These are phyloP conservation scores for Linnemannia elongata DNA, from an alignment of 192 early-diverging fungal genomes.

Conservation along the genomic window DNA sequence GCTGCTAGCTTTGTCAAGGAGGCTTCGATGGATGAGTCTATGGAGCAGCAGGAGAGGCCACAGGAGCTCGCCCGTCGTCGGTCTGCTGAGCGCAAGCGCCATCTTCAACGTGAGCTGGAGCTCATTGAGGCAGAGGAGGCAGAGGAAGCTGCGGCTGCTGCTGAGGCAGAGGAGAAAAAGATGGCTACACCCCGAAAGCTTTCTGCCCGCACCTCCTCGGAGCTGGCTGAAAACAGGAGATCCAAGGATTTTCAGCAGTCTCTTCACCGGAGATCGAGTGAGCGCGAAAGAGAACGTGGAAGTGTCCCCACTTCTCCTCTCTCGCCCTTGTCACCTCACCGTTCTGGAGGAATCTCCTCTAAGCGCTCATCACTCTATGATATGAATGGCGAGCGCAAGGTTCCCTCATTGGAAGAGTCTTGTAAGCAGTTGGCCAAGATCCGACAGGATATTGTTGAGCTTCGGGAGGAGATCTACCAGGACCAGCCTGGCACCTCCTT, in stretches of 20 bases:
- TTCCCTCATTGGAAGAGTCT: constrained; percentile 46
- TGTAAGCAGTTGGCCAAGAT: constrained; percentile 45
- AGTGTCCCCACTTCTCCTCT: constrained; percentile 21
- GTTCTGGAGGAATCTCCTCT: constrained; percentile 24
- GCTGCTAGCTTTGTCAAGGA: not conserved
- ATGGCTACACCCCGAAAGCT: constrained; percentile 5
- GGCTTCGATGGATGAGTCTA: not conserved
- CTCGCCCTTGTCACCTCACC: constrained; percentile 36
- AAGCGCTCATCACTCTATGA: constrained; percentile 45
- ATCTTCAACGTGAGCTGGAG: constrained; percentile 36
- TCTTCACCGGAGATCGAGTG: constrained; percentile 13
- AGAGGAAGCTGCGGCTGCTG: constrained; percentile 5
- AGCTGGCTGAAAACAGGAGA: constrained; percentile 13
- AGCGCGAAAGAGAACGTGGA: constrained; percentile 11
- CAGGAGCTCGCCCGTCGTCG: constrained; percentile 22
- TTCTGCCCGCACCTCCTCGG: constrained; percentile 20
- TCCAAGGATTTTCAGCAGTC: not conserved
- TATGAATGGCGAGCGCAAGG: constrained; percentile 20
- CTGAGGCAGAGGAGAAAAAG: constrained; percentile 2
- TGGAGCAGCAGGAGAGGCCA: constrained; percentile 13
- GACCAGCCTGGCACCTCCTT: constrained; percentile 16
- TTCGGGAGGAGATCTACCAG: constrained; percentile 41
- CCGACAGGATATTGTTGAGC: constrained; percentile 47
- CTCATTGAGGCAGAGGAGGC: constrained; percentile 41
- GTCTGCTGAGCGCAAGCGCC: constrained; percentile 41